Evolutionary conservation across 257 asterid genomes (phyloP), one percentile per base, ranked within the genome.

Genomic region (Prunella vulgaris): DNA sequence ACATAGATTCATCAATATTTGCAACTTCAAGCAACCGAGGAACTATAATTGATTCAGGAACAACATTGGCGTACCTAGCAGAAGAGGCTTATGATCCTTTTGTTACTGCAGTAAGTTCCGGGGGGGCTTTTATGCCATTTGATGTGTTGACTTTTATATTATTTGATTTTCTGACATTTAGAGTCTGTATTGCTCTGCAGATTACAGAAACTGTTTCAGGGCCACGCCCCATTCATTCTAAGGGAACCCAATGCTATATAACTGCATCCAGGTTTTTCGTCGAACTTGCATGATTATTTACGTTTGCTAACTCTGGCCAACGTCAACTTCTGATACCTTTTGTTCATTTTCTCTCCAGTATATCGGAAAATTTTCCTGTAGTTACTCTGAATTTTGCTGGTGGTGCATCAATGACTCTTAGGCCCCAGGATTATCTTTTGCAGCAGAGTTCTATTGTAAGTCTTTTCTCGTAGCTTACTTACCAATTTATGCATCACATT

Each of bases 1-100:
- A 85, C 77, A 87, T 93, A 51, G 85, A 84, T 77, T 73, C 89
- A 27, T 81, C 91, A 42, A 95, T 90, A 28, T 93, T 93, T 82
- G 78, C 86, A 27, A 90, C 99, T 59, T 85, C 99, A 68, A 66
- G 14, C 75, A 90, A 75, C 85, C 79, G 84, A 64, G 99, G 99
- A 76, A 93, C 97, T 22, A 90, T 93, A 78, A 83, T 93, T 63
- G 99, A 93, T 77, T 93, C 97, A 2, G 97, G 98, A 80, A 93
- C 98, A 40, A 93, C 98, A 35, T 83, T 93, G 76, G 92, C 97
- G 28, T 93, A 93, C 82, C 86, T 93, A 63, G 96, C 94, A 8
- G 96, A 90, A 74, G 97, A 84, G 68, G 99, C 99, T 37, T 90
- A 85, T 76, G 90, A 86, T 56, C 87, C 95, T 56, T 87, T 93